phyloP scores from a whole-genome alignment of 257 asterid genomes.

The Haberlea rhodopensis region DNA sequence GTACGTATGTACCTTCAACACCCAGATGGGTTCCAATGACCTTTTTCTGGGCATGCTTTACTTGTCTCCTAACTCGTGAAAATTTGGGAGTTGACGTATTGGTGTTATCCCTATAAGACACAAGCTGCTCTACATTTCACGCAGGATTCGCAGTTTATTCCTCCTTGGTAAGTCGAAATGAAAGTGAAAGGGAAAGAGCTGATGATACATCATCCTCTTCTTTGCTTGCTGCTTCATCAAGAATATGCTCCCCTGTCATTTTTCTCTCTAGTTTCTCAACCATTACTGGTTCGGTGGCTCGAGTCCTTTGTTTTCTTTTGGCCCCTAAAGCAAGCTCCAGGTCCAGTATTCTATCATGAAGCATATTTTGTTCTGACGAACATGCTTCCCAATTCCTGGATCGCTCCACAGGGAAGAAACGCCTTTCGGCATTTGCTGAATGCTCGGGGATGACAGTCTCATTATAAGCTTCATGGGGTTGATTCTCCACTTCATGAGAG shows the following conservation, averaged over 20 bases:
- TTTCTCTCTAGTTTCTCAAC: constrained; percentile 40
- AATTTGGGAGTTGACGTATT: constrained; percentile 48
- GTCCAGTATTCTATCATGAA: constrained; percentile 47
- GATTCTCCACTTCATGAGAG: constrained; percentile 22
- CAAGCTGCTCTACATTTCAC: constrained; percentile 32
- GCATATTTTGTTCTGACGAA: constrained; percentile 37
- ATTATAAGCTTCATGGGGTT: constrained; percentile 26
- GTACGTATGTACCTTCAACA: constrained; percentile 20
- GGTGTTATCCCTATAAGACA: constrained; percentile 41
- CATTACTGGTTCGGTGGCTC: constrained; percentile 37
- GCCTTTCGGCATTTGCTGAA: constrained; percentile 44
- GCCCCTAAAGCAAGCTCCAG: constrained; percentile 90
- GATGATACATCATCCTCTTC: constrained; percentile 61
- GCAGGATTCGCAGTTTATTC: constrained; percentile 38
- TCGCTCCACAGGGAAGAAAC: constrained; percentile 56
- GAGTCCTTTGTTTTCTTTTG: constrained; percentile 38
- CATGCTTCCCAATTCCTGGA: constrained; percentile 40
- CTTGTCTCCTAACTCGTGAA: constrained; percentile 42
- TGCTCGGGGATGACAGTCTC: constrained; percentile 22
- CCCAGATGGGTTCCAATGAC: constrained; percentile 17
- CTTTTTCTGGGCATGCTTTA: constrained; percentile 24
- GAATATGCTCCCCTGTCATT: constrained; percentile 27
- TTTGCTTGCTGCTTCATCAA: constrained; percentile 32
- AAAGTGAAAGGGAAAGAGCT: constrained; percentile 79
- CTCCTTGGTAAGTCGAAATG: constrained; percentile 64